Evolutionary conservation across 305 asterid genomes (phyloP), one percentile per base, ranked within the genome.

Genomic region (Withania somnifera): DNA sequence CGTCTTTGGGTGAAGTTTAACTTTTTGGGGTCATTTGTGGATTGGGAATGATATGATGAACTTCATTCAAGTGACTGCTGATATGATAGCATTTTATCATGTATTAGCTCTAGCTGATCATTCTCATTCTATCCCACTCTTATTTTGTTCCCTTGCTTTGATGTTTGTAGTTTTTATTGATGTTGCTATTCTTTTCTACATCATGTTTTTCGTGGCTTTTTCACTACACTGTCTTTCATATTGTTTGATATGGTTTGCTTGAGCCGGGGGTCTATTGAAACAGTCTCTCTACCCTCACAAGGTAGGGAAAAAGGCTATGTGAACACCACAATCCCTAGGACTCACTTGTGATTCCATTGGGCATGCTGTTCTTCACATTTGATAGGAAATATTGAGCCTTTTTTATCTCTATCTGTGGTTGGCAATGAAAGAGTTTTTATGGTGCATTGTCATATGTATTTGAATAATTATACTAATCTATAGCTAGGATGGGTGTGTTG

Each of bases 51-150:
- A 91, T 47, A 66, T 88, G 92, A 89, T 73, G 93, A 85, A 66
- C 52, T 26, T 82, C 78, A 53, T 52, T 28, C 77, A 14, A 53
- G 85, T 90, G 95, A 90, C 84, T 32, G 97, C 91, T 84, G 52
- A 20, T 68, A 71, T 90, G 94, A 93, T 89, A 80, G 92, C 92
- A 84, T 53, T 76, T 85, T 92, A 90, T 91, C 92, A 88, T 89
- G 94, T 93, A 93, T 91, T 93, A 93, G 97, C 97, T 91, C 97
- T 93, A 92, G 84, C 98, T 93, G 96, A 93, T 92, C 94, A 84
- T 89, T 89, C 94, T 82, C 63, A 51, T 47, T 15, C 24, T 10
- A 7, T 76, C 36, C 79, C 79, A 50, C 24, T 15, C 79, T 50
- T 47, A 45, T 45, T 15, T 26, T 75, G 10, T 68, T 11, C 11